A percentile compares a stretch with the other conserved stretches of the same genome.
Evolutionary conservation across 176 grass and related monocot species (phyloP).

Genomic region (Carex cristatella): DNA sequence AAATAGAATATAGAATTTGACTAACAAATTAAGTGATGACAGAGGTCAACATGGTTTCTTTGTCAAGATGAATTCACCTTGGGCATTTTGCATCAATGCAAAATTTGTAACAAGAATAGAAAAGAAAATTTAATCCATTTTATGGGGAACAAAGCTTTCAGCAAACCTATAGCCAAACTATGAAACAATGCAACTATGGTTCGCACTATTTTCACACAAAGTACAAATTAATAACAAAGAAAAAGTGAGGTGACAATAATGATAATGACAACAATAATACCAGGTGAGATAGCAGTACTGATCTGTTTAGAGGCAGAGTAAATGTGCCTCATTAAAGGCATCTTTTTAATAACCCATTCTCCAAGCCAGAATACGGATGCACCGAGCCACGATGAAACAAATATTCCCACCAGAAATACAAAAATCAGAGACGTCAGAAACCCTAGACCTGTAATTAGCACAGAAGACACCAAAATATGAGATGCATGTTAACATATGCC

Average conservation of each 20-base stretch:
- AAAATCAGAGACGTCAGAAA: slow-evolving; percentile 96
- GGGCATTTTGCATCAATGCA: neutral
- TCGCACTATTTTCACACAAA: neutral
- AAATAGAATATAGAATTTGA: neutral
- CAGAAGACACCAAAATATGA: neutral
- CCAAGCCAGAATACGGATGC: slow-evolving; percentile 93
- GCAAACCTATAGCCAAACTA: neutral
- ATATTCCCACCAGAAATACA: slow-evolving; percentile 95
- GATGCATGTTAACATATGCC: neutral
- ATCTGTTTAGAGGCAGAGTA: slow-evolving; percentile 99
- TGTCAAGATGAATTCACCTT: neutral
- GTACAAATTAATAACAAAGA: neutral
- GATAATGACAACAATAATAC: slow-evolving; percentile 29
- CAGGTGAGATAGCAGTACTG: slow-evolving; percentile 98
- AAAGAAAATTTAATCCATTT: neutral
- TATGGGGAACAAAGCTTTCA: neutral
- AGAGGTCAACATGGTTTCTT: neutral
- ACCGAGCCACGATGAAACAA: slow-evolving; percentile 98
- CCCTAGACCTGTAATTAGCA: slow-evolving; percentile 71
- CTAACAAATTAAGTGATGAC: neutral
- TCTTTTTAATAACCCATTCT: slow-evolving; percentile 95
- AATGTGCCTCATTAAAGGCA: slow-evolving; percentile 87
- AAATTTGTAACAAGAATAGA: neutral
- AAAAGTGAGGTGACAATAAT: neutral
- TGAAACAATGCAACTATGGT: neutral